phyloP scores from a whole-genome alignment of 805 yeast species.

The Saccharomycopsis sp. region DNA sequence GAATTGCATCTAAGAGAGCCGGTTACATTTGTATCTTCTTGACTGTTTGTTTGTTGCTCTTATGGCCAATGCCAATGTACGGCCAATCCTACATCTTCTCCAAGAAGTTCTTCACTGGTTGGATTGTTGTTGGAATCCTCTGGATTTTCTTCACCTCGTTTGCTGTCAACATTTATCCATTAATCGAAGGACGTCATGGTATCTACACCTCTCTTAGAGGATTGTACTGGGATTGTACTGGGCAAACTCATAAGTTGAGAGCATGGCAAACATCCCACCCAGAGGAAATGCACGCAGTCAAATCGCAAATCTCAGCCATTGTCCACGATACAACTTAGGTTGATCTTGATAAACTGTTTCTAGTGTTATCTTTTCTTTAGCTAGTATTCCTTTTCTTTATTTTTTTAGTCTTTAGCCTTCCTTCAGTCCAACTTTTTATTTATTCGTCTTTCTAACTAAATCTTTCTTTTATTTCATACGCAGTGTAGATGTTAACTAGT shows the following conservation, averaged over 20 bases:
- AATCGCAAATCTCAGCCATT: slow-evolving; percentile 44
- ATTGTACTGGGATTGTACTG: slow-evolving; percentile 77
- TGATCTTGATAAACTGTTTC: not conserved
- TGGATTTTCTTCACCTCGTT: slow-evolving; percentile 70
- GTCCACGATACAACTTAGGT: slow-evolving; percentile 9
- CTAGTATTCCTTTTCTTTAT: not conserved
- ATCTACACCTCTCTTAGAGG: slow-evolving; percentile 64
- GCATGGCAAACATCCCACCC: slow-evolving; percentile 75
- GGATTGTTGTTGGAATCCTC: slow-evolving; percentile 76
- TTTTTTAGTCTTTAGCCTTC: not conserved
- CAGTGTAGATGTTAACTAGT: too few relatives aligned
- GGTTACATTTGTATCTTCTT: slow-evolving; percentile 52
- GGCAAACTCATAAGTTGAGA: slow-evolving; percentile 64
- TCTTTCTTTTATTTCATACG: too few relatives aligned
- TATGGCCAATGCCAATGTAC: slow-evolving; percentile 96
- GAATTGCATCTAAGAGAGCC: slow-evolving; percentile 55
- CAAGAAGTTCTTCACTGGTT: slow-evolving; percentile 75
- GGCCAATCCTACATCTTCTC: slow-evolving; percentile 74
- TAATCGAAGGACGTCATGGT: slow-evolving; percentile 67
- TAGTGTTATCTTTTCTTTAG: not conserved
- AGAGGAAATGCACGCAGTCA: slow-evolving; percentile 68
- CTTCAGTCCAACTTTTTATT: not conserved
- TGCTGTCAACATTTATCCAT: slow-evolving; percentile 61
- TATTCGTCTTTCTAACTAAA: not conserved
- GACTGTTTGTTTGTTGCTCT: slow-evolving; percentile 55